These are phyloP conservation scores for Ulota crispa DNA, from an alignment of 225 moss, liverwort and hornwort species.

Conservation along the genomic window DNA sequence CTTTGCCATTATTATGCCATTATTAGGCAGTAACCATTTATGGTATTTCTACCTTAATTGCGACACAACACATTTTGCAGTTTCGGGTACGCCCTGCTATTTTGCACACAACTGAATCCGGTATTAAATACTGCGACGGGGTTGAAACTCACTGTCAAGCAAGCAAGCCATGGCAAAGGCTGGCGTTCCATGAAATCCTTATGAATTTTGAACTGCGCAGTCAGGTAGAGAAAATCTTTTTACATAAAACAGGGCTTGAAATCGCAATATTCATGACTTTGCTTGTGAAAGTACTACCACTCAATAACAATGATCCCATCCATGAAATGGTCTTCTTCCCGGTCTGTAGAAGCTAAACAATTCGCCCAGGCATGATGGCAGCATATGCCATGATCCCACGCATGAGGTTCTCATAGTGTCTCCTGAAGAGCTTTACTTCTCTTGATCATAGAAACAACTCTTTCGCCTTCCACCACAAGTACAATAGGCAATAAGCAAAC, in stretches of 20 bases:
- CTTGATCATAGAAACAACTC: constrained; percentile 64
- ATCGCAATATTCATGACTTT: neutral
- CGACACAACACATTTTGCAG: too few species aligned
- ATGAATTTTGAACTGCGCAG: neutral
- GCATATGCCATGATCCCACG: constrained; percentile 69
- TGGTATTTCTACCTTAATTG: too few species aligned
- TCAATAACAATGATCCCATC: neutral
- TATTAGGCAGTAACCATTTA: too few species aligned
- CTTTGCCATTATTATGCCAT: too few species aligned
- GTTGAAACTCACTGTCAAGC: too few species aligned
- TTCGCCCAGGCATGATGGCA: constrained; percentile 71
- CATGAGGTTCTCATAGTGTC: constrained; percentile 37
- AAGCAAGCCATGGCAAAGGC: too few species aligned
- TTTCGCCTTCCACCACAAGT: constrained; percentile 73
- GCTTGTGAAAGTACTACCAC: neutral
- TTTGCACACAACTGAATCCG: too few species aligned
- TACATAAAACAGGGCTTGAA: neutral
- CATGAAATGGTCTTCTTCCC: neutral
- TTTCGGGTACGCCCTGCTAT: too few species aligned
- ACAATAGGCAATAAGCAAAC: constrained; percentile 9
- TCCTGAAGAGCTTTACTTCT: constrained; percentile 57
- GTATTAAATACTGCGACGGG: too few species aligned
- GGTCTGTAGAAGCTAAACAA: neutral
- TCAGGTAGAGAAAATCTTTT: too few species aligned
- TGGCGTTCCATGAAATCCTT: neutral